Evolutionary conservation across 2,329 filamentous ascomycete genomes (phyloP), one percentile per base, ranked within the genome.

Genomic region (Clonostachys rosea): DNA sequence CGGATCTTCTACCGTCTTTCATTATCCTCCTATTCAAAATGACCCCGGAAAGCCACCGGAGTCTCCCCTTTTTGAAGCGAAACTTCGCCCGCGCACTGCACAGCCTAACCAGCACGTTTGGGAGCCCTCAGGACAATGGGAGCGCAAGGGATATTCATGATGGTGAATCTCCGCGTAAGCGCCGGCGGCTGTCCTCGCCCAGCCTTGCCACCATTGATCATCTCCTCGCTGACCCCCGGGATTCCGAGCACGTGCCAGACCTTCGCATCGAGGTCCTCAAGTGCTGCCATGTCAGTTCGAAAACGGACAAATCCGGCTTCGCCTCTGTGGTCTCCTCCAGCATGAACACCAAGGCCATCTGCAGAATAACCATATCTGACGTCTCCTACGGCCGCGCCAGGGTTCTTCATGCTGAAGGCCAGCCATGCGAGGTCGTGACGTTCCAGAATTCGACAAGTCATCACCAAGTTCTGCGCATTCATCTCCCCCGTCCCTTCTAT

Each of bases 201-300:
- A n/a, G 14, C 7, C 56, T 59, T 7, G 51, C 63, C 30, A 55
- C 58, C 34, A 48, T 61, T 40, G 65, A 68, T 41, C 57, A 62
- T 36, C 58, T 68, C 45, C 56, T 66, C 43, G 54, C 56, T 49
- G 64, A 57, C 34, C 62, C 58, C 17, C 52, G 50, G 37, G 56
- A 51, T 37, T 60, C 56, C 30, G 63, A 63, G 54, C 65, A 52
- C 50, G 65, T 52, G 60, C 69, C 69, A 41, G 66, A 68, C 6
- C 63, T 82, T 46, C 74, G 74, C 48, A 69, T 82, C 49, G 73
- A 81, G 50, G 64, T 81, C 33, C 65, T 78, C 56, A 78, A 74
- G 54, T 66, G 81, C 49, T 67, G 68, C 44, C 76, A 78, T 59
- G 73, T 70, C 53, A 70, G 76, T 49, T 66, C 68, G 6, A 66